Evolutionary conservation across 2,329 filamentous ascomycete species (phyloP), one percentile per base, ranked within the genome.

Genomic region (Cadophora sp.): DNA sequence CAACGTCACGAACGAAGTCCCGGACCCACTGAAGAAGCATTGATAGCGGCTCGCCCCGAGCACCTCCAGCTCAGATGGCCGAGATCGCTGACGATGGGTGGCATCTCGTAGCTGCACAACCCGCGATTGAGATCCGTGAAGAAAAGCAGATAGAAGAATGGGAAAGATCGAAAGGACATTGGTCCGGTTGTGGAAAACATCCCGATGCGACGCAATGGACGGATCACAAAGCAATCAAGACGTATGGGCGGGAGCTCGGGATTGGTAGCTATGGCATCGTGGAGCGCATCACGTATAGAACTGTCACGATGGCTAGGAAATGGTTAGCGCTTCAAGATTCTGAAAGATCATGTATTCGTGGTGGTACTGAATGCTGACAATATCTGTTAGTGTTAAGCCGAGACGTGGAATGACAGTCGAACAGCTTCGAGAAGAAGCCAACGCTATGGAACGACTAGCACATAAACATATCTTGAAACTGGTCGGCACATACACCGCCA

Each of bases 381-480:
- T 19, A 43, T 16, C 14, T 34, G 55, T 19, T 19, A 73, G 68
- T 66, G 71, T 73, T 19, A 70, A 62, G 26, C 66, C 66, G 9
- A 68, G 62, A 14, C 60, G 69, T 34, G 65, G 72, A 22, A 76
- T 79, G 48, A 79, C 78, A 4, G 78, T 84, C 16, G 79, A 83
- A 11, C 76, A 79, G 60, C 74, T 85, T 58, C 79, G 81, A 55
- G 79, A 82, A 68, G 83, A 85, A 74, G 81, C 81, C 31, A 75
- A 82, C 68, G 81, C 81, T 4, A 84, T 85, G 82, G 80, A 82
- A 67, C 80, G 80, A 67, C 77, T 85, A 9, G 79, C 80, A 50
- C 83, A 85, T 69, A 79, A 80, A 56, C 83, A 85, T 72, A 81
- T 85, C 58, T 79, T 85, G 66, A 82, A 80, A 72, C 74, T 85